Base-by-base conservation (phyloP, 495 filamentous ascomycete species). In the Cetradonia linearis region DNA sequence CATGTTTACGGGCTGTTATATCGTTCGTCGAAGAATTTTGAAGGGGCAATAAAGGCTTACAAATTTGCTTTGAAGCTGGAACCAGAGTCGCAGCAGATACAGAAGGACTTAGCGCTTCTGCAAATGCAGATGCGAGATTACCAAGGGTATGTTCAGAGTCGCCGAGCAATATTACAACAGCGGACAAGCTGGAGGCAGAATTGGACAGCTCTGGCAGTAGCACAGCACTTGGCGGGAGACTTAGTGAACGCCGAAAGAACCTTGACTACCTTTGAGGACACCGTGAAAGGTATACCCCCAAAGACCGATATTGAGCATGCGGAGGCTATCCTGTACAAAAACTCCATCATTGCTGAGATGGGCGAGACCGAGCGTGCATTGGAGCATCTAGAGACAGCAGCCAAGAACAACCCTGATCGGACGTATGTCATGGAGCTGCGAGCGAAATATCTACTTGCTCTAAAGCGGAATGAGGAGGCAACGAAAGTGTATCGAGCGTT, bases 31-130 rank as follows among this genome's bases (percentile, higher is more conserved):
- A 97, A 97, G 80, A 96, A 97, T 76, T 96, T 91, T 61, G 92
- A 96, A 72, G 93, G 97, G 74, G 91, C 94, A 7, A 96, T 96
- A 75, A 97, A 96, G 77, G 93, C 93, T 48, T 99, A 99, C 77
- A 91, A 91, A 66, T 94, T 91, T 70, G 93, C 93, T 10, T 73
- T 99, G 66, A 84, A 81, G 72, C 81, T 96, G 49, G 92, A 99
- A 67, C 92, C 94, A 28, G 91, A 95, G 18, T 95, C 89, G 2
- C 80, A 81, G 64, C 91, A 95, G 70, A 99, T 99, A 67, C 88
- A 95, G 70, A 83, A 94, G 55, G 93, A 99, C 66, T 77, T 99
- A 55, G 92, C 92, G 38, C 78, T 92, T 54, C 82, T 99, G 55
- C 93, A 97, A 73, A 80, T 95, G 67, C 93, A 99, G 75, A 95